Evolutionary conservation across 192 early-diverging fungal genomes (phyloP), one percentile per base, ranked within the genome.

Genomic region (Phlyctochytrium planicorne): DNA sequence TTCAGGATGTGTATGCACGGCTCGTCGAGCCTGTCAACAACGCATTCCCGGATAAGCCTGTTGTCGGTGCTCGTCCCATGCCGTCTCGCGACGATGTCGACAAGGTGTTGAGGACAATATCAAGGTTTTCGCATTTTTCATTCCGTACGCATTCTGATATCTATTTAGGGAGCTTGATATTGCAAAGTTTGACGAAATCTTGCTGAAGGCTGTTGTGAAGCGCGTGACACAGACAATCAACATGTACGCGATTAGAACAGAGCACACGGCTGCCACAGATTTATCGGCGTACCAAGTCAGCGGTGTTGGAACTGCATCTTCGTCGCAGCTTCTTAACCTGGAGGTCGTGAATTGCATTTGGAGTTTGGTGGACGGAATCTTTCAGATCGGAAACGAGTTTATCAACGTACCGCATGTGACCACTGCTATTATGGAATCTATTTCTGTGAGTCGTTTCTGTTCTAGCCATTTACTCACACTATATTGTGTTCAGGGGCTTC

Each of bases 1-100:
- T 89, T 17, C 71, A 75, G 3, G 74, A 84, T 31, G 88, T 82
- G 36, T 60, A 84, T 0, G 76, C 81, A 4, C 68, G 89, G 36
- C 67, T 91, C 63, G 68, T 87, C n/a, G 90, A 91, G 34, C 77
- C 81, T 16, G 76, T 91, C 20, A 87, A 88, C 47, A 50, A 69
- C 2, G 81, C 83, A 4, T 87, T 91, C 60, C 83, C 88, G 2
- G 68, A 86, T 2, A 74, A 78, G 34, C 67, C 75, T 12, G 67
- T 62, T 17, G 27, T 59, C 3, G 75, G 69, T 12, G 17, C 31
- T 12, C 20, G 65, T 16, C 30, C 60, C 14, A 32, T 36, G 2
- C 80, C 85, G 6, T 67, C 68, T 6, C 67, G 76, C 34, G 82
- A 80, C 53, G 85, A 90, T 63, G 78, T 86, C 2, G 70, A 84